Conservation (phyloP, 2,329 filamentous ascomycete species). For the Colletotrichum brevisporum region DNA sequence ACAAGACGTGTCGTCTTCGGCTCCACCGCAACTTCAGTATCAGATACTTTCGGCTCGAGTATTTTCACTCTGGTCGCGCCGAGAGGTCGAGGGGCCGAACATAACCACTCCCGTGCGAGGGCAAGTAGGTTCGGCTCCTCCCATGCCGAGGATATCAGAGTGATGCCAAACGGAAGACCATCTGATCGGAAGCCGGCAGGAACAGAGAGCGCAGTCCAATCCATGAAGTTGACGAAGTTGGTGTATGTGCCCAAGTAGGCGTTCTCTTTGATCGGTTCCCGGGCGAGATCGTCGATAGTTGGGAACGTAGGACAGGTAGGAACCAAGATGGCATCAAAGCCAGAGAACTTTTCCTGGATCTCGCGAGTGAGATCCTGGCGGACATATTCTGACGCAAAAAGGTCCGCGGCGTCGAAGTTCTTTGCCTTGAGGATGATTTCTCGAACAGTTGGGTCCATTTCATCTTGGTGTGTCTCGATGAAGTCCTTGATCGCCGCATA, state of each 20-base stretch:
- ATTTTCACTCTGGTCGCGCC: conserved; percentile 47
- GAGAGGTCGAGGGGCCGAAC: conserved; percentile 41
- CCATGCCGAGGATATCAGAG: conserved; percentile 54
- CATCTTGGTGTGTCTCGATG: conserved; percentile 52
- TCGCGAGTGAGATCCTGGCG: conserved; percentile 56
- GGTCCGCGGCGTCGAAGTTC: conserved; percentile 59
- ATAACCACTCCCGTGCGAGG: conserved; percentile 49
- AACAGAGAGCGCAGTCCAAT: conserved; percentile 68
- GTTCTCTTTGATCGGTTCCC: conserved; percentile 68
- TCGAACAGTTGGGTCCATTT: conserved; percentile 54
- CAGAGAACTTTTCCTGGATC: conserved; percentile 55
- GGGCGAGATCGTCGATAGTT: conserved; percentile 64
- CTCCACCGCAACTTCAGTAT: conserved; percentile 39
- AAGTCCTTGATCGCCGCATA: conserved; percentile 66
- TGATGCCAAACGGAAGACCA: conserved; percentile 55
- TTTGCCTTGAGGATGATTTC: conserved; percentile 55
- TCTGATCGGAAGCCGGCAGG: conserved; percentile 60
- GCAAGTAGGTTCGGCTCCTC: conserved; percentile 50
- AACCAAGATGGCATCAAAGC: conserved; percentile 66
- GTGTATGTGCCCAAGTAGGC: conserved; percentile 69
- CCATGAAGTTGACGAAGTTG: conserved; percentile 73
- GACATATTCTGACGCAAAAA: conserved; percentile 57
- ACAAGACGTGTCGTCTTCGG: conserved; percentile 43
- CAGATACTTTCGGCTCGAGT: conserved; percentile 23
- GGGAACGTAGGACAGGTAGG: conserved; percentile 69